Percentiles rank a stretch among this genome's conserved stretches.
phyloP scores from a whole-genome alignment of 2,329 filamentous ascomycete species.

The Fusarium transvaalense region DNA sequence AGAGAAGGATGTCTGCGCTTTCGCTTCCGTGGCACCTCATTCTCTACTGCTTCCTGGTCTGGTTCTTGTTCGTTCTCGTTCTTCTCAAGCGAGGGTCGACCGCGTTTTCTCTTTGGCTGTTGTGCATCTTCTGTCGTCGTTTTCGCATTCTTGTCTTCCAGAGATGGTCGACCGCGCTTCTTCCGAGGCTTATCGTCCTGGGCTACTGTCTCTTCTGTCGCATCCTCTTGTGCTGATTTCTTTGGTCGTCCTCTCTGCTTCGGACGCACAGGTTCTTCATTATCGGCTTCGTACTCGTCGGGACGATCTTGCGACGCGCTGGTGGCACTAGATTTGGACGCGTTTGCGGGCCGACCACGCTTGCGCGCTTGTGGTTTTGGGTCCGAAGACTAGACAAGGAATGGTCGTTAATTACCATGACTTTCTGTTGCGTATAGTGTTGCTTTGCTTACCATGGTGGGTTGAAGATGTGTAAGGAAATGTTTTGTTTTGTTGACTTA shows the following conservation, averaged over 20 bases:
- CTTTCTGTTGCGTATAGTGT: background rate
- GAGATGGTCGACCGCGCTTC: slow-evolving; percentile 50
- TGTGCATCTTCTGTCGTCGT: slow-evolving; percentile 33
- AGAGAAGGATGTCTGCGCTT: slow-evolving; percentile 54
- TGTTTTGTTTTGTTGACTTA: slow-evolving; percentile 31
- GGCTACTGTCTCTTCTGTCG: slow-evolving; percentile 12
- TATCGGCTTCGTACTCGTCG: slow-evolving; percentile 45
- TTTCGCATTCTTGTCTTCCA: slow-evolving; percentile 29
- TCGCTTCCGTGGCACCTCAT: slow-evolving; percentile 49
- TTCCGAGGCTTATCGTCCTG: slow-evolving; percentile 27
- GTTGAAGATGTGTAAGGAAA: background rate
- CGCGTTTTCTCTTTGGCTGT: slow-evolving; percentile 54
- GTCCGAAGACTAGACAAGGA: slow-evolving; percentile 40
- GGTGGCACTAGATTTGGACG: slow-evolving; percentile 51
- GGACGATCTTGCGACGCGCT: slow-evolving; percentile 46
- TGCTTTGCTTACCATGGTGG: slow-evolving; percentile 28
- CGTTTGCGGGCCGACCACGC: slow-evolving; percentile 59
- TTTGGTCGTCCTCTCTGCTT: slow-evolving; percentile 42
- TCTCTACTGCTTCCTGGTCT: slow-evolving; percentile 17
- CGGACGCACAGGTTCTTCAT: slow-evolving; percentile 44
- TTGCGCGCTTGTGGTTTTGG: slow-evolving; percentile 57
- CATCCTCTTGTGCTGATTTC: slow-evolving; percentile 11
- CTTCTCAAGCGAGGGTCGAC: slow-evolving; percentile 49
- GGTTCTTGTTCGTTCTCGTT: slow-evolving; percentile 10
- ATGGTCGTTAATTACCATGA: background rate